These are phyloP conservation scores for Fusarium sublunatum DNA, from an alignment of 2,329 filamentous ascomycete species.

Conservation along the genomic window DNA sequence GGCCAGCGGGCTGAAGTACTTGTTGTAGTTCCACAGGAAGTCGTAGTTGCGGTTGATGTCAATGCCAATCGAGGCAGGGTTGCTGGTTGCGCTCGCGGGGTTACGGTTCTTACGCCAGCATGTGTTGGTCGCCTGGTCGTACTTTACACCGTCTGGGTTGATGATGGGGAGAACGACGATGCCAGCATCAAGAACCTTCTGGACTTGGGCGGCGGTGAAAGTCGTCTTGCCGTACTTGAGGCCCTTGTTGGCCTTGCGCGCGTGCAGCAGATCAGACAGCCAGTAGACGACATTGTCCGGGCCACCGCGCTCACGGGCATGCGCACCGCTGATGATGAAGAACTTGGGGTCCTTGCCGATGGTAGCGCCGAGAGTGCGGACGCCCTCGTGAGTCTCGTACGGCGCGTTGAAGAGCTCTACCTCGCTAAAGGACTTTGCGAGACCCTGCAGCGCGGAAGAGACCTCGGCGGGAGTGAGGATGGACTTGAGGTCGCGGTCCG, in stretches of 20 bases:
- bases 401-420: constrained; percentile 57
- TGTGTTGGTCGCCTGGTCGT: constrained; percentile 60
- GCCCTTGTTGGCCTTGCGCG: constrained; percentile 60
- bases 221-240: constrained; percentile 63
- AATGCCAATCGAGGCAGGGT: constrained; percentile 55
- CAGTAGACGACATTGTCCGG: constrained; percentile 69
- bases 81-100: constrained; percentile 50
- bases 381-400: constrained; percentile 57
- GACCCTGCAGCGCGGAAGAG: constrained; percentile 56
- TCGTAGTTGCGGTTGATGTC: constrained; percentile 70
- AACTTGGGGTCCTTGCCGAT: constrained; percentile 61
- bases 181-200: constrained; percentile 62
- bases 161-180: constrained; percentile 64
- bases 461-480: constrained; percentile 61
- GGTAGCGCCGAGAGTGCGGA: constrained; percentile 54
- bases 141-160: constrained; percentile 65
- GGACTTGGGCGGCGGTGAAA: constrained; percentile 64
- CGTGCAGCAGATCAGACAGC: constrained; percentile 66
- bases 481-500: constrained; percentile 53
- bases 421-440: constrained; percentile 53
- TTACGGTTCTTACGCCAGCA: constrained; percentile 70
- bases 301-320: constrained; percentile 68
- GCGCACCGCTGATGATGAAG: constrained; percentile 65
- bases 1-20: constrained; percentile 56
- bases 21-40: constrained; percentile 65